Percentiles rank a stretch among this genome's conserved stretches.
Conservation (phyloP, 106 monocot species). For the Xerophyta viscosa region DNA sequence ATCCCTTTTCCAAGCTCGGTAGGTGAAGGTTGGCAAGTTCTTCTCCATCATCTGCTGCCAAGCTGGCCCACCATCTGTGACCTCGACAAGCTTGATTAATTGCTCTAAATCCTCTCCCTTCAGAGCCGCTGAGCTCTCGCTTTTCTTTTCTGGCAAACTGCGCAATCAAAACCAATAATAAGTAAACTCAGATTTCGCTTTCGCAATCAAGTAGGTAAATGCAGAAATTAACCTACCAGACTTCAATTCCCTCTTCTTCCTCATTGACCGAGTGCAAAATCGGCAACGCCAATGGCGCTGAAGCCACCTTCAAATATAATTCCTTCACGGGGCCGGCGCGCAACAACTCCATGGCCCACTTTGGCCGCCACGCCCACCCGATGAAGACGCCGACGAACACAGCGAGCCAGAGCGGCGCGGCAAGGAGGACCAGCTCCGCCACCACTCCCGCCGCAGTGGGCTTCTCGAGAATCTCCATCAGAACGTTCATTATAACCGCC, state of each 20-base stretch:
- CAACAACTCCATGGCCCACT: constrained; percentile 14
- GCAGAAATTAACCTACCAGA: too few relatives aligned
- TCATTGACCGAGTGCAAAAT: too few relatives aligned
- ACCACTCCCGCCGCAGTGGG: constrained; percentile 32
- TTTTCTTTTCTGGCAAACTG: constrained; percentile 7
- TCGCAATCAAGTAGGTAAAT: too few relatives aligned
- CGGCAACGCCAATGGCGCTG: not conserved
- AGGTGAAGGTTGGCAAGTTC: constrained; percentile 43
- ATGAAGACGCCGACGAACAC: constrained; percentile 53
- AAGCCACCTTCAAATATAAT: constrained; percentile 1
- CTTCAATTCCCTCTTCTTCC: too few relatives aligned
- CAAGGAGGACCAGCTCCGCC: constrained; percentile 48
- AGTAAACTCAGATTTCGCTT: too few relatives aligned
- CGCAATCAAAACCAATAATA: not conserved
- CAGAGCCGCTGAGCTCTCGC: constrained; percentile 36
- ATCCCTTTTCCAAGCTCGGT: constrained; percentile 80
- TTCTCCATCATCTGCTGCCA: constrained; percentile 85
- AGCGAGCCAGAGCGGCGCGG: constrained; percentile 56
- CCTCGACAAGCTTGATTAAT: constrained; percentile 51
- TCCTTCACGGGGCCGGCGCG: not conserved
- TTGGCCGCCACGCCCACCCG: constrained; percentile 75
- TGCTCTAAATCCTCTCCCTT: constrained; percentile 43
- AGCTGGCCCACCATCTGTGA: constrained; percentile 50
- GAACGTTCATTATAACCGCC: constrained; percentile 38
- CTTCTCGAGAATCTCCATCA: constrained; percentile 35